Evolutionary conservation across 2,329 filamentous ascomycete species (phyloP), one percentile per base, ranked within the genome.

Genomic region (Pseudopithomyces maydicus): DNA sequence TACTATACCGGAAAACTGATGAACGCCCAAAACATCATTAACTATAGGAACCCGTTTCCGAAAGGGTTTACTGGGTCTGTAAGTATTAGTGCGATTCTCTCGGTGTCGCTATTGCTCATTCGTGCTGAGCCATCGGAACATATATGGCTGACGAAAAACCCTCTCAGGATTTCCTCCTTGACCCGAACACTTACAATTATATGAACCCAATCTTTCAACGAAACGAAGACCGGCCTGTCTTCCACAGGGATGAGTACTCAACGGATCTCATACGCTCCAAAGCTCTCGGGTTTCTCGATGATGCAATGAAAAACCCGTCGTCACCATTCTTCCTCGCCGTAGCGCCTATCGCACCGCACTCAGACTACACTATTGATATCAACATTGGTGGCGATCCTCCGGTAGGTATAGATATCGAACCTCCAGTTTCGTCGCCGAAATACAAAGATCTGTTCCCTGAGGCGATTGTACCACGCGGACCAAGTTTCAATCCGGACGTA

Each of bases 171-270:
- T n/a, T n/a, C n/a, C n/a, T n/a, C n/a, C n/a, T 90, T 1, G 87
- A 90, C 58, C 88, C 88, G 0, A 84, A 81, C 61, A 91, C 88
- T 0, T 91, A 91, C 65, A 78, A 83, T 26, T 91, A 90, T 67
- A 79, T 86, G 23, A 90, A 90, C 66, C 79, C 84, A 1, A 87
- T 82, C 4, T 88, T 86, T 68, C 83, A 88, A 58, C 80, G 84
- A 10, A 88, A 90, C 62, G 74, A 79, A 0, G 81, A 86, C 1
- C 69, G 78, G 0, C 86, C 86, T 0, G 77, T 82, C 11, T 84
- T 80, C 62, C 82, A 85, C 56, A 78, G 83, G 42, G 84, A 84
- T 1, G 72, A 82, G 41, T 83, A 88, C 65, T 81, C 78, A 0
- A 82, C 80, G 0, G 88, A 90, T 63, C 74, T 91, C 6, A 78